Evolutionary conservation across 164 flowering plant genomes (phyloP), one percentile per base, ranked within the genome.

Genomic region (Sedum album): DNA sequence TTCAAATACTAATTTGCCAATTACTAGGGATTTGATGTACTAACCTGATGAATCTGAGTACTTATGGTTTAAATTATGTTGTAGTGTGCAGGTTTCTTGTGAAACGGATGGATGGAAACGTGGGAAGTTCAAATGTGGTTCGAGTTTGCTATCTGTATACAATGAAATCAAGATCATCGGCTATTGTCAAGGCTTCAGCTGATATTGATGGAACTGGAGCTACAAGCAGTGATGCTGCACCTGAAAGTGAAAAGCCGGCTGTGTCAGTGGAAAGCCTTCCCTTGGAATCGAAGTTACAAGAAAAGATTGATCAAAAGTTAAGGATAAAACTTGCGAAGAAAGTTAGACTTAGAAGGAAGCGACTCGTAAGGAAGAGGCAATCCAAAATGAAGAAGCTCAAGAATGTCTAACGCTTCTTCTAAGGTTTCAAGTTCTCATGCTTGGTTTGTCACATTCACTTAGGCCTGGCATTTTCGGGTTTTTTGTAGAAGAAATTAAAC

Each of bases 251-350:
- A 26, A 80, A 77, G 48, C 84, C 76, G 49, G 74, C 44, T 15
- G 80, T 78, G 18, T 68, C 92, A 1, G 78, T 89, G 41, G 90
- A 87, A 72, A 83, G 85, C 39, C 87, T 90, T 48, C 93, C 96
- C 1, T 66, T 90, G 79, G 93, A 93, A 67, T 89, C 98, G 20
- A 89, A 91, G 85, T 68, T 75, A 71, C 82, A 89, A 79, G 60
- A 79, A 80, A 78, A 70, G 76, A 70, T 71, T 60, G 96, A 84
- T 66, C 87, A 82, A 76, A 86, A 78, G 79, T 39, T 80, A 79
- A 86, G 68, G 80, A 93, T 93, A 97, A 91, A 89, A 71, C 26
- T 88, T 70, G 97, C 91, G 2, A 93, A 89, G 86, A 91, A 91
- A 82, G 81, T 89, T 17, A 79, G 97, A 78, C 86, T 89, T 30